Evolutionary conservation across 116 monocot genomes (phyloP), one percentile per base, ranked within the genome.

Genomic region (Trichopus zeylanicus): DNA sequence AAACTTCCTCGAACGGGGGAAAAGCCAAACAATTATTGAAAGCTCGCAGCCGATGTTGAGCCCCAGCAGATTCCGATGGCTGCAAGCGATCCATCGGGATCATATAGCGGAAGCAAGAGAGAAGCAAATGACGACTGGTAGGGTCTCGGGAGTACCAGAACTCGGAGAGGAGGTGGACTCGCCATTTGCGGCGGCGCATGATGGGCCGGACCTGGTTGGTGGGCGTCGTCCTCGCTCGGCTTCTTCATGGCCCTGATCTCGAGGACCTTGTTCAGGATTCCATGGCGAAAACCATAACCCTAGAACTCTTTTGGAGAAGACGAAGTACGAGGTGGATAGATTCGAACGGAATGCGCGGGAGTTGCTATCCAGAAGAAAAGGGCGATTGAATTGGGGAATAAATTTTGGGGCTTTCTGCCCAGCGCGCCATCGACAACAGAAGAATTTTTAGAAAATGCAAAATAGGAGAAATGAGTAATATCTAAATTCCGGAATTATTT

Each of bases 171-270:
- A 81, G 53, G 59, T 82, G 81, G 75, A 90, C 95, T 38, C 69
- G 67, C 90, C 95, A 95, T 57, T 77, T 76, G 74, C 72, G 87
- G 46, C 64, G 71, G 57, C 69, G 73, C 85, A 89, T 86, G 76
- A 95, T 95, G 28, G 90, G 91, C 68, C 87, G 87, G 54, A 87
- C 97, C 63, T 97, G 91, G 56, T 82, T 84, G 29, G 91, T 84
- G 74, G 34, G 87, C 81, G 25, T 78, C 87, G 8, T 84, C 87
- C 52, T 78, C 78, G 18, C 65, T 81, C 13, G 87, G 87, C 70
- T 82, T 85, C 79, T 89, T 89, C 21, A 97, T 73, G 25, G 81
- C 57, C 29, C 69, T 78, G 23, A 90, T 66, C 75, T 87, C 91
- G 83, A 91, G 84, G 1, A 90, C 95, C 75, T 87, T 90, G 77